Evolutionary conservation across 257 asterid genomes (phyloP).

Genomic region (Plectranthus barbatus): DNA sequence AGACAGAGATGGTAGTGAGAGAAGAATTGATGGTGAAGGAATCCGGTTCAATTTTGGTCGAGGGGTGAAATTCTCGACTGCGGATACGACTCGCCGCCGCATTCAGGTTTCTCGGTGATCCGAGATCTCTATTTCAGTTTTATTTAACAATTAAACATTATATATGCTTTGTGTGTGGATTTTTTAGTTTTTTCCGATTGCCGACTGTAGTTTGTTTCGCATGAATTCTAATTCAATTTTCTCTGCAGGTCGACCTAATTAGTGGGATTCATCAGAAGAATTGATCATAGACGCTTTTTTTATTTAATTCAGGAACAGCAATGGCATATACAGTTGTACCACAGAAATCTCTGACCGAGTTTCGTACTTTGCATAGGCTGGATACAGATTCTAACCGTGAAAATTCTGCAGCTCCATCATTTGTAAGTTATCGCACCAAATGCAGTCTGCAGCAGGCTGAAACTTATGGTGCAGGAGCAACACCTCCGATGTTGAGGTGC

Average conservation of each 20-base stretch:
- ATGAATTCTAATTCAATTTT: not conserved
- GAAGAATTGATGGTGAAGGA: not conserved
- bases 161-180: too few species aligned
- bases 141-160: too few species aligned
- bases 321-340: slow-evolving; percentile 38
- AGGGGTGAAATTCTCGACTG: not conserved
- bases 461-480: slow-evolving; percentile 21
- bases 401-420: slow-evolving; percentile 22
- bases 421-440: slow-evolving; percentile 14
- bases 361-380: slow-evolving; percentile 22
- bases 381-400: slow-evolving; percentile 24
- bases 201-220: not conserved
- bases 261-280: not conserved
- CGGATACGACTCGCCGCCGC: slow-evolving; percentile 1
- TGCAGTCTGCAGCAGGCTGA: slow-evolving; percentile 14
- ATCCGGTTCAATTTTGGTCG: not conserved
- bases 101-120: not conserved
- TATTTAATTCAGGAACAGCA: slow-evolving; percentile 5
- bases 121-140: too few species aligned
- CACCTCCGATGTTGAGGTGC: slow-evolving; percentile 18
- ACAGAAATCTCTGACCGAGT: slow-evolving; percentile 32
- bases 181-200: not conserved
- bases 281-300: not conserved
- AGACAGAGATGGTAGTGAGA: not conserved
- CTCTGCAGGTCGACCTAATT: slow-evolving; percentile 11